Base-by-base conservation (phyloP, 2,329 filamentous ascomycete species). In the Penicillium brasilianum region DNA sequence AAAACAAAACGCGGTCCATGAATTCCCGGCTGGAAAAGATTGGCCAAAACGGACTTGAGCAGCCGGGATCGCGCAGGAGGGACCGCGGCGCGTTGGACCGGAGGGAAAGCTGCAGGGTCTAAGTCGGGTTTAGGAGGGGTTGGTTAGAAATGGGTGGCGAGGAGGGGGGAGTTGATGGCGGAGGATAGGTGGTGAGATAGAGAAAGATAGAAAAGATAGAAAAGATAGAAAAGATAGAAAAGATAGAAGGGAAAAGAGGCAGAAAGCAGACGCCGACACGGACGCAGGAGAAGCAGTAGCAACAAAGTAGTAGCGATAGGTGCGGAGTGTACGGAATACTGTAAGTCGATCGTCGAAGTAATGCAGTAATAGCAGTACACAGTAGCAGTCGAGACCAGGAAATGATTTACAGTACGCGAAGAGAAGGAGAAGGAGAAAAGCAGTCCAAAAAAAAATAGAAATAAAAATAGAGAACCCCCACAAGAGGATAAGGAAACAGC, bases 21-120 rank as follows among this genome's bases (percentile, higher is more conserved):
- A 57, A 60, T 57, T 46, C 54, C 61, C 59, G 59, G 61, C 46
- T 66, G 62, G 63, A 61, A 67, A 61, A 56, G 57, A 60, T 66
- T 65, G 57, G 62, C 59, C 55, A 59, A 66, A 66, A 53, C 20
- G 57, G 63, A 62, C 55, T 68, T 62, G 57, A 68, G 48, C 65
- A 65, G 62, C 65, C 66, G 67, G 67, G 65, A 69, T 70, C 63
- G 63, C 66, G 66, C 66, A 69, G 62, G 57, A 67, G 22, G 52
- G 49, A 62, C 44, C 57, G 63, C 58, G 50, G 61, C 63, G 63
- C 65, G 65, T 62, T 62, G 57, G 59, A 58, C 57, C 50, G 59
- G 57, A 59, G 63, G 71, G 72, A 66, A 71, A 70, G 72, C 72
- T 73, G 73, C 73, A 75, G 72, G 70, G 68, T 69, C 70, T 54